Base-by-base conservation (phyloP, 768 basidiomycete species). In the Boletus subparvulus region DNA sequence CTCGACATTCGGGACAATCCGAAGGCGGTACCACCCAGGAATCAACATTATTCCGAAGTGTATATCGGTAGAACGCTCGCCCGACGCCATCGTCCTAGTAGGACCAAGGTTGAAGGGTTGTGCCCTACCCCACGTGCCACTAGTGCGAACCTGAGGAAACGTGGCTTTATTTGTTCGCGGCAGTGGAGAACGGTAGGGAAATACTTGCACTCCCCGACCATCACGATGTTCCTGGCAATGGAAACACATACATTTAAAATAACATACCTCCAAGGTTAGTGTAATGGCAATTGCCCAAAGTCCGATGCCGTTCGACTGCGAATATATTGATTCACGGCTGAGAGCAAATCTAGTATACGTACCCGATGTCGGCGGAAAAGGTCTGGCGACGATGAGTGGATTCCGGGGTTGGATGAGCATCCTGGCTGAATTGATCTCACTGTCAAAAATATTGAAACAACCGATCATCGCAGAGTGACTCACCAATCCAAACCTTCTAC, bases 301-400 rank as follows among this genome's bases (percentile, higher is more conserved):
- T 40, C 46, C 37, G 39, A 33, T 13, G 50, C 41, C n/a, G 42
- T n/a, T 26, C 24, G 32, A 21, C 46, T 40, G 36, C 36, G 36
- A 4, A 6, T 32, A 11, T 40, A n/a, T 48, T 24, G 26, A 19
- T 40, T 32, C 9, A 33, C n/a, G n/a, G 36, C 35, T 16, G 35
- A 36, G 13, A 36, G 14, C 16, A 45, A 17, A 54, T 37, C 6
- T 39, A 14, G 50, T 5, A 39, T 3, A 1, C 5, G 19, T 36
- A 44, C 12, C 54, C 55, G 55, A 58, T 6, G 44, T 47, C 56
- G 56, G 44, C 58, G 58, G 56, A 58, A n/a, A 51, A 13, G 12
- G 17, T 30, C 50, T 42, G 52, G 41, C 41, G 28, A 48, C 8
- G 47, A 44, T 58, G 52, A 58, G 54, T 54, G 19, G 32, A 33